Evolutionary conservation across 2,329 filamentous ascomycete species (phyloP), one percentile per base, ranked within the genome.

Genomic region (Botrytis byssoidea): DNA sequence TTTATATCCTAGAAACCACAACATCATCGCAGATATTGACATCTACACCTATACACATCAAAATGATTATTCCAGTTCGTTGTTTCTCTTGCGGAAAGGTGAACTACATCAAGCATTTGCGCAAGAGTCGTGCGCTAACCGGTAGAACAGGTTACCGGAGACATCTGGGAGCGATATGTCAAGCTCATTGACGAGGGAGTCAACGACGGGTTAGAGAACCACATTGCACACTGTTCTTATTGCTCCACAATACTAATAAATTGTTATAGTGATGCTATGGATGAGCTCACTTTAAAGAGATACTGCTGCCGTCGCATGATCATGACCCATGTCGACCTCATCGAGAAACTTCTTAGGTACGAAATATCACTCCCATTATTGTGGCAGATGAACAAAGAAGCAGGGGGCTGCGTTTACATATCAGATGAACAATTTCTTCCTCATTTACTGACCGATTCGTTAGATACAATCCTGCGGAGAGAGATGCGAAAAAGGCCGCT

Each of bases 71-170:
- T 79, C 96, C 96, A 4, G 93, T 99, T 78, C 94, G 96, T 79
- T 99, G 96, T 86, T 99, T 99, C 85, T 98, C 96, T 74, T 99
- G 96, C 84, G 96, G 96, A 84, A 99, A 99, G 93, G 96, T 97
- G 84, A 74, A 84, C 78, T 20, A 32, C 69, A 57, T 55, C n/a
- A 40, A 61, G n/a, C 55, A 63, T 71, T 61, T 61, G 32, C 46
- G 40, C 46, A 51, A 22, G 71, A 57, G 51, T 72, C 74, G 64
- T 70, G 75, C 72, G 71, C 74, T 79, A 55, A 79, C 71, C 44
- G 29, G 20, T 46, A 46, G 40, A 51, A 55, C 64, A 98, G 96
- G 96, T 99, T 82, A 93, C 95, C 74, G 96, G 94, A 77, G 96
- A 99, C 84, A 91, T 99, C 71, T 99, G 96, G 95, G 96, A 99